Evolutionary conservation across 1,139 yeast species (phyloP).

Genomic region (Williopsis jadinii): DNA sequence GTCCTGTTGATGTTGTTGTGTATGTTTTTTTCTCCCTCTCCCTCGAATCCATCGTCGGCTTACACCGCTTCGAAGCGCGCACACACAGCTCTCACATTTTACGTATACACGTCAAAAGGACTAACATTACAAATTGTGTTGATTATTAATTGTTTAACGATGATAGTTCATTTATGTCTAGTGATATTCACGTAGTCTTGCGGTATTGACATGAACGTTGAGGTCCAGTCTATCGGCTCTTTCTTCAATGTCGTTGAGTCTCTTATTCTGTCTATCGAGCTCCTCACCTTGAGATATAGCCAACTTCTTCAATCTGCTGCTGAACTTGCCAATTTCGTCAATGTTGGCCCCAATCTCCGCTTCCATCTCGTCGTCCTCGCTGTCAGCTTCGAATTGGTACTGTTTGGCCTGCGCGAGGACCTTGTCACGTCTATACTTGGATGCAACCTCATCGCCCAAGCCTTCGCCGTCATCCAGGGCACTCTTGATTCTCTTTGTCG

Average conservation of each 20-base stretch:
- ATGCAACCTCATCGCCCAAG: slow-evolving; percentile 25
- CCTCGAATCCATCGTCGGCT: too few relatives aligned
- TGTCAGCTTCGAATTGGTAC: slow-evolving; percentile 53
- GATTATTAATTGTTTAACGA: too few relatives aligned
- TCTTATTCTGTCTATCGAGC: slow-evolving; percentile 43
- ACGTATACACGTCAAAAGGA: too few relatives aligned
- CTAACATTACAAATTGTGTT: too few relatives aligned
- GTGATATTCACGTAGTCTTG: slow-evolving; percentile 4
- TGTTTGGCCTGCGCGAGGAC: slow-evolving; percentile 32
- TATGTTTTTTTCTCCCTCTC: too few relatives aligned
- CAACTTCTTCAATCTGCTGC: slow-evolving; percentile 41
- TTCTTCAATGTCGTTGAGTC: slow-evolving; percentile 46
- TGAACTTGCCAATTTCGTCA: slow-evolving; percentile 40
- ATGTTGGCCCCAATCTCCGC: slow-evolving; percentile 48
- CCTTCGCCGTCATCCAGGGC: slow-evolving; percentile 28
- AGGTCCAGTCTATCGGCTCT: slow-evolving; percentile 47
- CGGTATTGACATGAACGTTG: slow-evolving; percentile 42
- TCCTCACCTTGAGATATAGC: slow-evolving; percentile 49
- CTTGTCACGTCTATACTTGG: slow-evolving; percentile 29
- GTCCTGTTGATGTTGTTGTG: too few relatives aligned
- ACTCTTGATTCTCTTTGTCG: slow-evolving; percentile 42
- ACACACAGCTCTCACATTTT: too few relatives aligned
- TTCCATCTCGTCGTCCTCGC: slow-evolving; percentile 57
- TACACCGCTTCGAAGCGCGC: too few relatives aligned
- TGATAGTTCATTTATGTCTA: neutral